Base-by-base conservation (phyloP, 2,329 filamentous ascomycete species). In the Colletotrichum orbiculare region DNA sequence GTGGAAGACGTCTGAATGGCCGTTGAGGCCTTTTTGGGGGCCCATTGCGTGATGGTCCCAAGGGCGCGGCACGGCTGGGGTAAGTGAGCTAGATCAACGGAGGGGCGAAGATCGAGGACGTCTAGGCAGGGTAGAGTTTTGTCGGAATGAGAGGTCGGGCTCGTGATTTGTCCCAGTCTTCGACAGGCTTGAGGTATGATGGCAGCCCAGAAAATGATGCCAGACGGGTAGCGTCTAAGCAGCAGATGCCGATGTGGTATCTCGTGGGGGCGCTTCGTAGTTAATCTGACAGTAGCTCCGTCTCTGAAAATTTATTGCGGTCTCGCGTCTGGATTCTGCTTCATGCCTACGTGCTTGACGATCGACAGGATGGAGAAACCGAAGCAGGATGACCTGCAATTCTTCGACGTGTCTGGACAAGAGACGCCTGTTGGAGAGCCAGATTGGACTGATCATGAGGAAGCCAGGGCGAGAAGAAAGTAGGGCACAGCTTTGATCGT, bases 371-470 rank as follows among this genome's bases (percentile, higher is more conserved):
- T 64, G 60, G 42, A 9, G 0, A 56, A 60, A 25, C 17, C 49
- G 10, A 64, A 64, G 10, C 37, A 42, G 15, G 49, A 60, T 34
- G 42, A 54, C 25, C 8, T 64, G 12, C 60, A 39, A 4, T 35
- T 43, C 11, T n/a, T 50, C 8, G 37, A 54, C 15, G 54, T 43
- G 3, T 48, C 42, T 6, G 60, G 60, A 8, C 38, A 54, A 2
- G 11, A 11, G 17, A 45, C 60, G 1, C 34, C 60, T 4, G 8
- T 43, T 7, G 38, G 45, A 1, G 58, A 66, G 39, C 57, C 46
- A 12, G 61, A 68, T 45, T 70, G 69, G 69, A 67, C 66, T 2
- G 34, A 47, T 1, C 45, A 63, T 11, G 68, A 70, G 12, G 69
- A 69, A 52, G 11, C 17, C 2, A 56, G 52, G 39, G 69, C 69